Evolutionary conservation across 495 filamentous ascomycete genomes (phyloP).

Genomic region (Xylaria longipes): DNA sequence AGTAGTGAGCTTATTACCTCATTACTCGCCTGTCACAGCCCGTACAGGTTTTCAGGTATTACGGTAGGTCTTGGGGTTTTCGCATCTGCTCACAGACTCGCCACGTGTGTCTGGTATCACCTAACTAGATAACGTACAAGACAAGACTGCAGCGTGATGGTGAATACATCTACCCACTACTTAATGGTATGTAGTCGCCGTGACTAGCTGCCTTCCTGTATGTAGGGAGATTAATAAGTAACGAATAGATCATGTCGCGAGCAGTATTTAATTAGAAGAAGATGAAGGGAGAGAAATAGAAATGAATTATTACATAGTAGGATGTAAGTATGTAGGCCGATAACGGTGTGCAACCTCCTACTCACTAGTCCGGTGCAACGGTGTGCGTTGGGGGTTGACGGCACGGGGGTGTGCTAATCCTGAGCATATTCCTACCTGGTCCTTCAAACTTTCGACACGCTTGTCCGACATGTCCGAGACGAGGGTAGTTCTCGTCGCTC

Average conservation of each 20-base stretch:
- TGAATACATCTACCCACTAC: background rate
- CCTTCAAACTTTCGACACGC: constrained; percentile 13
- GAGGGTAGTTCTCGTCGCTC: constrained; percentile 2
- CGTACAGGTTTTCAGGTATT: background rate
- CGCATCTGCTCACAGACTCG: background rate
- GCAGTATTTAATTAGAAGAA: background rate
- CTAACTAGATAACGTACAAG: background rate
- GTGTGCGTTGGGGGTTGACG: background rate
- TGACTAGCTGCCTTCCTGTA: background rate
- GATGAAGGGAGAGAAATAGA: background rate
- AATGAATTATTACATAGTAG: background rate
- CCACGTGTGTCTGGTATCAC: background rate
- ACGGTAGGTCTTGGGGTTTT: background rate
- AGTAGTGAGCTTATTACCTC: background rate
- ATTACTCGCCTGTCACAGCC: background rate
- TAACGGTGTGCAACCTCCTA: background rate
- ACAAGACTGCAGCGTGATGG: background rate
- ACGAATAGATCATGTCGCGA: background rate
- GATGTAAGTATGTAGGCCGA: background rate
- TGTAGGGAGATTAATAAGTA: background rate
- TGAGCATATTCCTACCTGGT: background rate
- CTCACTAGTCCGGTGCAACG: background rate
- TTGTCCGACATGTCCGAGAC: constrained; percentile 13
- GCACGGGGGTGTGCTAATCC: background rate
- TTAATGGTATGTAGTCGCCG: background rate